A percentile compares a stretch with the other conserved stretches of the same genome.
Conservation (phyloP, 2,329 filamentous ascomycete genomes). For the Ceratocystis papillata region DNA sequence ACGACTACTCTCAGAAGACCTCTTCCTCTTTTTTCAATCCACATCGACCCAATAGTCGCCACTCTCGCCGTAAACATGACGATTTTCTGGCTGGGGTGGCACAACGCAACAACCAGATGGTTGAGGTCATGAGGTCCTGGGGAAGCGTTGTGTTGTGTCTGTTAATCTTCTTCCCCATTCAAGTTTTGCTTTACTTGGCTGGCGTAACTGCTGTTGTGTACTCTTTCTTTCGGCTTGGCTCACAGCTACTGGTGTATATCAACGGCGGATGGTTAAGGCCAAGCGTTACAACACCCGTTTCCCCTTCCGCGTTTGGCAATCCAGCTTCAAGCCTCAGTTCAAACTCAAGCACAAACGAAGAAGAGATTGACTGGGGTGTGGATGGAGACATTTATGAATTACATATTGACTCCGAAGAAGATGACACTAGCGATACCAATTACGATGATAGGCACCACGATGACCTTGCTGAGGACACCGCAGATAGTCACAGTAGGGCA, state of each 20-base stretch:
- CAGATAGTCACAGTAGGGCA: conserved; percentile 30
- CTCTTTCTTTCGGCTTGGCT: conserved; percentile 14
- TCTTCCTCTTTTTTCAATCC: neutral
- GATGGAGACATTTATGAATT: conserved; percentile 28
- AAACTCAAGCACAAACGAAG: conserved; percentile 29
- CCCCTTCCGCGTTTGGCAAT: too few species aligned
- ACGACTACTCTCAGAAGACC: neutral
- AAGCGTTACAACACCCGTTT: neutral
- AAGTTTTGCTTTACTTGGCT: conserved; percentile 16
- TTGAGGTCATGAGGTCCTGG: conserved; percentile 18
- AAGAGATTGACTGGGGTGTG: conserved; percentile 30
- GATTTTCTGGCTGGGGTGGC: conserved; percentile 11
- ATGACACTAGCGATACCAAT: neutral
- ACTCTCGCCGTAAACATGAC: neutral
- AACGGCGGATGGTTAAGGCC: neutral
- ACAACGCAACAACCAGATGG: conserved; percentile 5
- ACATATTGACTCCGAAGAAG: conserved; percentile 19
- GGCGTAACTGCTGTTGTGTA: conserved; percentile 14
- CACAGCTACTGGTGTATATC: conserved; percentile 8
- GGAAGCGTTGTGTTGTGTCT: conserved; percentile 16
- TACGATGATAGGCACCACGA: neutral
- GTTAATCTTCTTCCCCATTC: conserved; percentile 21
- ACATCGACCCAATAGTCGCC: neutral
- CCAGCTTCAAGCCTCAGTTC: too few species aligned
- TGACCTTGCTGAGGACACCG: conserved; percentile 28